A percentile compares a stretch with the other conserved stretches of the same genome.
phyloP scores from a whole-genome alignment of 2,329 filamentous ascomycete species.

The Fusarium odoratissimum region DNA sequence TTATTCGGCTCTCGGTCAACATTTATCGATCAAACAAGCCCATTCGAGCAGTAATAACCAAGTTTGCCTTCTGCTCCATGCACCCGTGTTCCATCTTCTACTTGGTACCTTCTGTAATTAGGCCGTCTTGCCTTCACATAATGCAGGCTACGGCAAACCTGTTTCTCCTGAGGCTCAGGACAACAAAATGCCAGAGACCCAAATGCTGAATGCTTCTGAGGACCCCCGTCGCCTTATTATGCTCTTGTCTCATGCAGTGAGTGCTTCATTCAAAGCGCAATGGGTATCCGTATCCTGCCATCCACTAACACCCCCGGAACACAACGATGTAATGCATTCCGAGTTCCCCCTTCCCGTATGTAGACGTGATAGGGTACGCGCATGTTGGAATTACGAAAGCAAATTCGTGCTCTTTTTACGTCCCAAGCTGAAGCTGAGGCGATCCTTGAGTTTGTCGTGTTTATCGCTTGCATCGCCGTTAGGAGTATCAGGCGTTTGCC shows the following conservation, averaged over 20 bases:
- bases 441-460: constrained; percentile 67
- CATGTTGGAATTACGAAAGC: constrained; percentile 43
- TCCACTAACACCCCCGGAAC: constrained; percentile 28
- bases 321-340: constrained; percentile 22
- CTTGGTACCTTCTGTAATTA: constrained; percentile 2
- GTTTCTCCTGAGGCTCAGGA: background rate
- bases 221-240: constrained; percentile 10
- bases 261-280: constrained; percentile 25
- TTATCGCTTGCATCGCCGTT: constrained; percentile 50
- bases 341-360: constrained; percentile 15
- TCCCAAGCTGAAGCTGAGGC: constrained; percentile 75
- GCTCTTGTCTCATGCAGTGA: constrained; percentile 31
- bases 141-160: background rate
- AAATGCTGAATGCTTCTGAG: background rate
- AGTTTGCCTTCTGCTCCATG: background rate
- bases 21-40: constrained; percentile 9
- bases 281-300: constrained; percentile 45
- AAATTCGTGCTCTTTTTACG: constrained; percentile 75
- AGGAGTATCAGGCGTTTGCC: constrained; percentile 37
- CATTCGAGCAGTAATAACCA: constrained; percentile 15
- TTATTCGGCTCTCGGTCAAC: constrained; percentile 4
- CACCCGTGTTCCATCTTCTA: constrained; percentile 14
- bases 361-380: constrained; percentile 17
- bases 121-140: background rate
- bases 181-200: background rate